Evolutionary conservation across 2,329 filamentous ascomycete genomes (phyloP).

Genomic region (Fusarium pininemorale): DNA sequence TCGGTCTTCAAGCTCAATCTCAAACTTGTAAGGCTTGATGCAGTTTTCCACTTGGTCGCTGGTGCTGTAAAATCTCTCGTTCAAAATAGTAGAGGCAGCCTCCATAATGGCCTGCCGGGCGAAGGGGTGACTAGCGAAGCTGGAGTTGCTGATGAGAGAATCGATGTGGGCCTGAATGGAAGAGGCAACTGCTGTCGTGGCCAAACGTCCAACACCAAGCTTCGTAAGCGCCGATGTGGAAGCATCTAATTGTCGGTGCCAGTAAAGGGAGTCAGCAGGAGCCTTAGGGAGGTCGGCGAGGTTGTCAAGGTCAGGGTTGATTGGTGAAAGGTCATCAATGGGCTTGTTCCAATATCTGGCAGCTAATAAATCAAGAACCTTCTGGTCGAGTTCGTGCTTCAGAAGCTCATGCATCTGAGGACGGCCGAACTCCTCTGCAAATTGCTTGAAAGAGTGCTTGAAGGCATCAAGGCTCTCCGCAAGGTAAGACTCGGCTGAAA

Average conservation of each 20-base stretch:
- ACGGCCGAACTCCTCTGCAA: conserved; percentile 88
- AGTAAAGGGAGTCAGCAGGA: conserved; percentile 85
- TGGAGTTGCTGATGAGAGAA: conserved; percentile 78
- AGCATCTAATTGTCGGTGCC: conserved; percentile 93
- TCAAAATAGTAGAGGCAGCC: conserved; percentile 87
- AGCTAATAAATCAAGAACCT: conserved; percentile 90
- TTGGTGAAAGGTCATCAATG: conserved; percentile 78
- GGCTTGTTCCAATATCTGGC: conserved; percentile 98
- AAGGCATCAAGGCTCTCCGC: conserved; percentile 95
- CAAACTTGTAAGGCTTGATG: conserved; percentile 98
- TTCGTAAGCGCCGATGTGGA: conserved; percentile 92
- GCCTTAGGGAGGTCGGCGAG: conserved; percentile 84
- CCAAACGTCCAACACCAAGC: conserved; percentile 89
- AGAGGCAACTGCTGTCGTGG: conserved; percentile 88
- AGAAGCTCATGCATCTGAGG: conserved; percentile 88
- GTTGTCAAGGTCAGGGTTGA: conserved; percentile 73
- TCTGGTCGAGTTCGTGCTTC: conserved; percentile 92
- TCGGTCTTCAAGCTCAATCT: conserved; percentile 90
- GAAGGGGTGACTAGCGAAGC: conserved; percentile 90
- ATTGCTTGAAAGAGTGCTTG: conserved; percentile 97
- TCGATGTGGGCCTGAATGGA: conserved; percentile 89
- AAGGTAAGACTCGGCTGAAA: conserved; percentile 95
- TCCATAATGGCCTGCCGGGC: conserved; percentile 93
- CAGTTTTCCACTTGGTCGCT: conserved; percentile 98
- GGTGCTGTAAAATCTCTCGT: conserved; percentile 95